Base-by-base conservation (phyloP, 1,139 yeast genomes). In the Candida sp. region DNA sequence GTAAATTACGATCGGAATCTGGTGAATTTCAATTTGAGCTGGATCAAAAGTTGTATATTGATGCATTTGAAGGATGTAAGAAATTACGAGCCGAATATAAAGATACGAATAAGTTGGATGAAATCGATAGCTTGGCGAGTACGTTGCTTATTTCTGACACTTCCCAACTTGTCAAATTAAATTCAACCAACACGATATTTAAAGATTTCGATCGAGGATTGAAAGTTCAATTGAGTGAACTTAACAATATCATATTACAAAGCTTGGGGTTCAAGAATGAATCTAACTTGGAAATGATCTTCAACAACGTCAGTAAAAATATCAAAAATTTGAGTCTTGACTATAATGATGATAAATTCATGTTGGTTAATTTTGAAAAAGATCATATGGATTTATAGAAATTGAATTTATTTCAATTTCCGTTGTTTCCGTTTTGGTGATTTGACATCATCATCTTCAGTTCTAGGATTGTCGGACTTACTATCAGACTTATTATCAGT, bases 61-160 rank as follows among this genome's bases (percentile, higher is more conserved):
- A 54, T 36, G 55, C 58, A 4, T 43, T 82, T 15, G 53, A 56
- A 21, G 70, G 65, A 47, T 84, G 87, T 1, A 76, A 74, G 48
- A 52, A 60, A 19, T 61, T 85, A 39, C 71, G 76, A 35, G 50
- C 60, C 5, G 59, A 58, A 22, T 57, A 55, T 43, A 36, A 45
- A 9, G 27, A 43, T 3, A n/a, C 45, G 49, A 5, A 40, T 42
- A 5, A 51, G 54, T 33, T 47, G 5, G 50, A 49, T 4, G 45
- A 46, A 29, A 52, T 70, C 6, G 57, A 61, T 15, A 54, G 60
- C 36, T 53, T 67, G 4, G 60, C 71, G 0, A 55, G 66, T 5
- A 52, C 66, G 2, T 50, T 70, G n/a, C 49, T 70, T 7, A 61
- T 68, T 4, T 55, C 55, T n/a, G 61, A 57, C 49, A 39, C 39